Conservation (phyloP, 139 green algal genomes). For the Deuterostichococcus epilithicus region DNA sequence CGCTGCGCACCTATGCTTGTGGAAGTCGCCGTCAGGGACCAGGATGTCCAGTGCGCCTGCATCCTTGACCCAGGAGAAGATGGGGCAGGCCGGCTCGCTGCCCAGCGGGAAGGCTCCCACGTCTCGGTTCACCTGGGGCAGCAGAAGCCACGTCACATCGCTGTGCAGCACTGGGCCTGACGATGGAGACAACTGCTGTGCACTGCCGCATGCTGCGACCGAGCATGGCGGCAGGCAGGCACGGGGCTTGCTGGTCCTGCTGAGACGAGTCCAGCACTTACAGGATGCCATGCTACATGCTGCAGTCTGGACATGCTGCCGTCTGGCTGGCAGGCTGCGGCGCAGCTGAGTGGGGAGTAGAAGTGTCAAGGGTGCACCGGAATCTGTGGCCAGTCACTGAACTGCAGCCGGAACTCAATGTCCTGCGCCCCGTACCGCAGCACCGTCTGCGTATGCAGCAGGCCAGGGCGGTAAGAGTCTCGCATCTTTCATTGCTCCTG, state of each 20-base stretch:
- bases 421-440: not conserved
- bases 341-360: too few species aligned
- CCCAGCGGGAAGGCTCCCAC: not conserved
- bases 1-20: not conserved
- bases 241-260: too few species aligned
- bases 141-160: not conserved
- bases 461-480: too few species aligned
- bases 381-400: not conserved
- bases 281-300: too few species aligned
- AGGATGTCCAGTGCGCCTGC: not conserved
- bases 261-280: too few species aligned
- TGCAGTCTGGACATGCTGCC: too few species aligned
- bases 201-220: too few species aligned
- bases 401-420: not conserved
- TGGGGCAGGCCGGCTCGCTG: not conserved
- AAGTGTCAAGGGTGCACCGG: not conserved
- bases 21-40: not conserved
- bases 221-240: too few species aligned
- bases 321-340: too few species aligned
- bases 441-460: not conserved
- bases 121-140: not conserved
- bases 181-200: too few species aligned
- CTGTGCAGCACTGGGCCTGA: too few species aligned
- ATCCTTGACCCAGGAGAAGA: not conserved
- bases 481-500: too few species aligned